Evolutionary conservation across 345 rosid genomes (phyloP).

Genomic region (Citrus sp.): DNA sequence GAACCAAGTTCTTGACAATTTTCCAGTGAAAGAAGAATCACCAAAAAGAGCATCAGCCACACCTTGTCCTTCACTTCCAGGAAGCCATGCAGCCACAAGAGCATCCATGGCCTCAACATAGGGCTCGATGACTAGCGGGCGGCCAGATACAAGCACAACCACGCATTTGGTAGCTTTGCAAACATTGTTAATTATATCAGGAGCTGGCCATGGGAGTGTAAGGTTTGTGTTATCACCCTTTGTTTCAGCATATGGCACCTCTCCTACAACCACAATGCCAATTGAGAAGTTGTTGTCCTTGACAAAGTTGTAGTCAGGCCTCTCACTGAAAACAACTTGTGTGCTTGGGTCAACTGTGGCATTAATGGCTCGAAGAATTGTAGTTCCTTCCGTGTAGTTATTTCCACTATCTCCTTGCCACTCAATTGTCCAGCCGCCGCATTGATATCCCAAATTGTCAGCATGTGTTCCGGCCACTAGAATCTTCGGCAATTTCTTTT

Average conservation of each 20-base stretch:
- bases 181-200: conserved; percentile 34
- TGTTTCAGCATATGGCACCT: conserved; percentile 44
- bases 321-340: conserved; percentile 43
- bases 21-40: conserved; percentile 45
- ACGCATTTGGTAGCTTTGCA: conserved; percentile 39
- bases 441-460: conserved; percentile 54
- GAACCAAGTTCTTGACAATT: conserved; percentile 58
- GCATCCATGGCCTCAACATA: conserved; percentile 28
- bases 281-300: not conserved
- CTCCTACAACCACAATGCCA: conserved; percentile 39
- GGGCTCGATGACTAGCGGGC: conserved; percentile 43
- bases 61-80: conserved; percentile 58
- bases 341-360: conserved; percentile 50
- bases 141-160: conserved; percentile 36
- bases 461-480: conserved; percentile 61
- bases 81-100: conserved; percentile 54
- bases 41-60: conserved; percentile 48
- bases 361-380: conserved; percentile 58
- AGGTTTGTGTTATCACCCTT: conserved; percentile 38
- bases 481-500: conserved; percentile 41
- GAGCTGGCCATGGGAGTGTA: conserved; percentile 39
- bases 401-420: conserved; percentile 60
- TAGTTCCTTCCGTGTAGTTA: conserved; percentile 52
- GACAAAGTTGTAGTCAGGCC: conserved; percentile 27
- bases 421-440: conserved; percentile 69